Evolutionary conservation across 2,329 filamentous ascomycete genomes (phyloP), one percentile per base, ranked within the genome.

Genomic region (Purpureocillium takamizusanense): DNA sequence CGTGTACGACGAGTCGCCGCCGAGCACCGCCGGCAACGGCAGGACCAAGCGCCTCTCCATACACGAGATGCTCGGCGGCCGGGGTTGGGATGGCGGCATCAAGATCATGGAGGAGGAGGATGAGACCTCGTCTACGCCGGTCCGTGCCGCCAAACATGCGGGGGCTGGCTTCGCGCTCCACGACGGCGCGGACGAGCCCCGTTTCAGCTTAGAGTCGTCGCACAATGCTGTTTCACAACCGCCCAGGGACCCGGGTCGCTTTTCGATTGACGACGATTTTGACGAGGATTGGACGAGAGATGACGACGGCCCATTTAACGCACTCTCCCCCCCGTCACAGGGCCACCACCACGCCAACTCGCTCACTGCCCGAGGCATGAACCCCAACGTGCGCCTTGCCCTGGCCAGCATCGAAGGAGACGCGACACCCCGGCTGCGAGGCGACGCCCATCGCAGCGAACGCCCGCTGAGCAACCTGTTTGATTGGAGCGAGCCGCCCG

Each of bases 1-100:
- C 17, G 84, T 88, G 67, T 89, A 88, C 57, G 83, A 89, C 59
- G 84, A 89, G 50, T 86, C 83, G 12, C 82, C 81, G 28, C 74
- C 77, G 7, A 74, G 71, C 52, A 72, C 73, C 1, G 69, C 70
- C 14, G 65, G 69, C 38, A 71, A 71, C 46, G 60, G 47, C 47
- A 76, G 69, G 51, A 62, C 67, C 3, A 77, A 76, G 49, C 65
- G 74, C 18, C 53, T 76, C 10, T 77, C 74, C 1, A 74, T 78
- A 29, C 74, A 78, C 35, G 74, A 77, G 46, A 76, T 78, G 14
- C 52, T 78, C 14, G 74, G 70, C 9, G 74, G 70, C 7, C 64
- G 63, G 12, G 63, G 71, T 8, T 76, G 70, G 60, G 72, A 79
- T 41, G 68, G 62, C 16, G 69, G 70, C 35, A 67, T 69, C 33